These are phyloP conservation scores for Kingdonia uniflora DNA, from an alignment of 164 flowering plant species.

Conservation along the genomic window DNA sequence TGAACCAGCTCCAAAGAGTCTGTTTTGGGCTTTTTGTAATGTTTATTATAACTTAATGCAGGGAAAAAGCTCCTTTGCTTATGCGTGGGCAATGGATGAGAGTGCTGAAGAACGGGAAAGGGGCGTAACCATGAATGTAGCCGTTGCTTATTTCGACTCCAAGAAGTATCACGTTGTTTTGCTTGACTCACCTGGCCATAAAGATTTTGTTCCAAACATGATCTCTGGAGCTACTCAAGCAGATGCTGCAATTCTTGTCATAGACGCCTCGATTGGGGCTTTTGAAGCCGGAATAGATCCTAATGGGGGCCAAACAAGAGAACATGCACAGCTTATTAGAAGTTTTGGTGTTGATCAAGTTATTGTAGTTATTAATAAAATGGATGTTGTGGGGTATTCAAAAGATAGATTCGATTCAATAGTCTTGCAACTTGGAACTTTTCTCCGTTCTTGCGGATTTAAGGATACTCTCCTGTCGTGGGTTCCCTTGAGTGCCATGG, in stretches of 20 bases:
- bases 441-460: conserved; percentile 78
- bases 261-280: conserved; percentile 87
- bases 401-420: conserved; percentile 76
- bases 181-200: conserved; percentile 98
- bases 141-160: conserved; percentile 81
- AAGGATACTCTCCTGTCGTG: conserved; percentile 63
- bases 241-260: conserved; percentile 91
- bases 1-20: no score
- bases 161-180: conserved; percentile 75
- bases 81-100: conserved; percentile 98
- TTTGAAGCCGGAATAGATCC: conserved; percentile 86
- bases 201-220: conserved; percentile 98
- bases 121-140: conserved; percentile 97
- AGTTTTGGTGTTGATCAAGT: conserved; percentile 97
- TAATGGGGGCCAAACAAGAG: conserved; percentile 81
- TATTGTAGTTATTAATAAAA: conserved; percentile 86
- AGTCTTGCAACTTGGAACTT: conserved; percentile 51
- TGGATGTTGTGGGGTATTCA: conserved; percentile 80
- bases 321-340: conserved; percentile 89
- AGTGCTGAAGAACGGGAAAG: conserved; percentile 95
- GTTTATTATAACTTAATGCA: conserved; percentile 13
- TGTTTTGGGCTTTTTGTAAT: no score
- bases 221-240: conserved; percentile 98
- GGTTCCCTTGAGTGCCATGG: conserved; percentile 91
- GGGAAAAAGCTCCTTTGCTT: conserved; percentile 99